Percentiles rank a stretch among this genome's conserved stretches.
Conservation (phyloP, 805 yeast species). For the Metschnikowia borealis region DNA sequence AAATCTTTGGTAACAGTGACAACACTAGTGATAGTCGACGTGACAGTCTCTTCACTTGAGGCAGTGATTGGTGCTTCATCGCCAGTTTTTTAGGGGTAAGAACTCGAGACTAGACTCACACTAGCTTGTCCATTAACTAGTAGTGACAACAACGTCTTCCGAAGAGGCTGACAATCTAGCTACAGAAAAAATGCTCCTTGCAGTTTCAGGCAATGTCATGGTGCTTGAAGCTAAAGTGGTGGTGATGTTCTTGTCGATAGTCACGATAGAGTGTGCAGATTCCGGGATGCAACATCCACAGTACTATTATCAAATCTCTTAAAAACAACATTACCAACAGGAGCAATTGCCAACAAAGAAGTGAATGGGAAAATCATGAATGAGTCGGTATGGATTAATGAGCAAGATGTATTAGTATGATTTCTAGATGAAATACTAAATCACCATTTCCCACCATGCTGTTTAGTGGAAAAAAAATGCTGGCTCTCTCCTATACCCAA, state of each 20-base stretch:
- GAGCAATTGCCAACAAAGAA: conserved; percentile 21
- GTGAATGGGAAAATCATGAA: conserved; percentile 17
- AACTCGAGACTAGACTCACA: no score
- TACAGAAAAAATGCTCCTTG: no score
- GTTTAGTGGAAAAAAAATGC: no score
- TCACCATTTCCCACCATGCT: no score
- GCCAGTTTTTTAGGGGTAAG: no score
- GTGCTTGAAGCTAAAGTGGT: conserved; percentile 28
- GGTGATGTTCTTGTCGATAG: conserved; percentile 27
- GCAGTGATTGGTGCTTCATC: conserved; percentile 2
- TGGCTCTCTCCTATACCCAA: no score
- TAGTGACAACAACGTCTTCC: conserved; percentile 34
- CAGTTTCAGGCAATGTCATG: conserved; percentile 23
- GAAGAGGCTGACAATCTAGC: conserved; percentile 28
- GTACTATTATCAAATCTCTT: conserved; percentile 32
- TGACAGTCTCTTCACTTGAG: conserved; percentile 19
- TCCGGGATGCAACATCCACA: conserved; percentile 4
- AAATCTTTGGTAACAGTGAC: conserved; percentile 23
- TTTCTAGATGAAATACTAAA: no score
- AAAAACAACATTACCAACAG: conserved; percentile 27
- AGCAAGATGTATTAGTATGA: no score
- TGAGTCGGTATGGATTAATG: background rate
- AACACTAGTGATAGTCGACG: conserved; percentile 29
- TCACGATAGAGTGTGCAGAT: conserved; percentile 22
- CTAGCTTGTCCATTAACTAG: conserved; percentile 32